Base-by-base conservation (phyloP, 176 grass and related monocot genomes). In the Eragrostis nindensis region DNA sequence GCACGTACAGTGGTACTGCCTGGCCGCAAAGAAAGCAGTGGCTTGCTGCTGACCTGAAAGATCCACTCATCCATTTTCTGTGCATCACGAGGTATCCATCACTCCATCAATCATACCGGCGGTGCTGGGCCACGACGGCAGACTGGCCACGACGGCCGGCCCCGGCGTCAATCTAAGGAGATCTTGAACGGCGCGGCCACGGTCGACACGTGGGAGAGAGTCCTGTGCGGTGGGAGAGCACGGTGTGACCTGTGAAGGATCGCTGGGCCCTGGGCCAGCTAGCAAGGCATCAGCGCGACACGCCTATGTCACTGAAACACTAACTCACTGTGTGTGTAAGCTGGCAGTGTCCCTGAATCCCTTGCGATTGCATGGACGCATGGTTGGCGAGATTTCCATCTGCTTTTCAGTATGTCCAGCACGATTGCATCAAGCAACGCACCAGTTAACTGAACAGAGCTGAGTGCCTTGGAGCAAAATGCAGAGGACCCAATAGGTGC, bases 101-200 rank as follows among this genome's bases (percentile, higher is more conserved):
- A n/a, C n/a, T 21, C 11, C 60, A 53, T 55, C 69, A 79, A 80
- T 86, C 68, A 64, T 66, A 62, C 29, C 19, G 76, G 19, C 48
- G 53, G 69, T 25, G 61, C 76, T 50, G 73, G 65, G 42, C 47
- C 81, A 74, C 29, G 44, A 6, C 39, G 32, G 32, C 32, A 36
- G 32, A 36, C 32, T 36, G 32, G 32, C 32, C 32, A 36, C 32
- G 32, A 4, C 32, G 50, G 24, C 42, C 67, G 21, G 50, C n/a
- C n/a, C n/a, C n/a, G n/a, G n/a, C 30, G 24, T 53, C n/a, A 63
- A 52, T 79, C 45, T 85, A 73, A n/a, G 57, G 83, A 71, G 75
- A 84, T 84, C 73, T 76, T 56, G 50, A 40, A 49, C 14, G 15
- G 54, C 54, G 27, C 16, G 0, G 21, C 8, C 16, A 4, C 12